Evolutionary conservation across 2,329 filamentous ascomycete species (phyloP), one percentile per base, ranked within the genome.

Genomic region (Epichloe uncinata): DNA sequence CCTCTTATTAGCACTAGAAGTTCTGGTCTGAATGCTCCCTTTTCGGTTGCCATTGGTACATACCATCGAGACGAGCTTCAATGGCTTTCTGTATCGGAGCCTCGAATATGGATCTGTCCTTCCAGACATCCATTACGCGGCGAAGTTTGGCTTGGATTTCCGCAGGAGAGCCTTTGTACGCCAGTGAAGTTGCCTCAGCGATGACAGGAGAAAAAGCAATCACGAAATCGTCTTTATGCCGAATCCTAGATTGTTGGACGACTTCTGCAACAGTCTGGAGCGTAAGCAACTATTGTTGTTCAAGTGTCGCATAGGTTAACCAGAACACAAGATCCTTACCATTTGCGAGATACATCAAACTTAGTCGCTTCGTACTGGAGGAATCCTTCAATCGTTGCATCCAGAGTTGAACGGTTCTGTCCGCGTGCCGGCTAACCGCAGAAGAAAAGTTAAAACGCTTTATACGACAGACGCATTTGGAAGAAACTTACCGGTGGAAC

Each of bases 91-190:
- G 84, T 45, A 95, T 86, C 0, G 84, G 78, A 1, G 66, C 66
- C 54, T 94, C 87, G 60, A 98, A 98, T 43, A 98, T 93, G 48
- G 73, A 71, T 36, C 93, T 78, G 60, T 91, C 82, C 61, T 84
- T 84, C 93, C 93, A 98, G 16, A 98, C 93, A 60, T 97, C 91
- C 3, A 97, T 80, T 0, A 97, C 91, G 34, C 93, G 79, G 53
- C 85, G 79, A 37, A 98, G 73, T 65, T 96, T 96, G 52, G 79
- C 78, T 64, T 97, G 93, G 30, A 95, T 81, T 47, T 98, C 91
- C 37, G 81, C 77, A 7, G 87, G 81, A 2, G 89, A 84, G 53
- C 89, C 88, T 66, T 91, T 95, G 66, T 97, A 98, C 38, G 93
- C 91, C n/a, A 79, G 74, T 13, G 87, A 77, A 9, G 85, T 84